A percentile compares a stretch with the other conserved stretches of the same genome.
Conservation (phyloP, 345 rosid genomes). For the Streptanthus diversifolius region DNA sequence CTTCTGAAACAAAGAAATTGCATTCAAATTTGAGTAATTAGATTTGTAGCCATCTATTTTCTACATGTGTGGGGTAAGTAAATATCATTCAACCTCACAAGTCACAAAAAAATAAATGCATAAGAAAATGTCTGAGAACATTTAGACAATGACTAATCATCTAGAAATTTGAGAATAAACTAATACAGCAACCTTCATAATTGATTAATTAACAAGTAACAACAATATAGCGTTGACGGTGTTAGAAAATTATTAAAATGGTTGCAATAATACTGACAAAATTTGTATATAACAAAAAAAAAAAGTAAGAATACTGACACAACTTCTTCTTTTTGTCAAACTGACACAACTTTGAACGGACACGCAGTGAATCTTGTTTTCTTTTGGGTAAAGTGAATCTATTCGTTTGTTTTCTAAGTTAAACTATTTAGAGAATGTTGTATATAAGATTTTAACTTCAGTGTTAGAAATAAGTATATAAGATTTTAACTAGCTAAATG, state of each 20-base stretch:
- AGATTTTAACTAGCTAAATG: too few relatives aligned
- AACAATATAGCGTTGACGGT: not conserved
- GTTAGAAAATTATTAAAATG: not conserved
- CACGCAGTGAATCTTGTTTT: not conserved
- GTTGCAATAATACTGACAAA: constrained; percentile 12
- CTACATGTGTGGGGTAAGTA: not conserved
- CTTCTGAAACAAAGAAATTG: not conserved
- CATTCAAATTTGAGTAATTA: not conserved
- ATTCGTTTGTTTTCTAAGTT: not conserved
- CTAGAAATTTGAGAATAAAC: not conserved
- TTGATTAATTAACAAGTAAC: not conserved
- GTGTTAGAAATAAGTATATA: too few relatives aligned
- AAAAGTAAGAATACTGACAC: constrained; percentile 18
- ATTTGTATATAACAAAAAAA: too few relatives aligned
- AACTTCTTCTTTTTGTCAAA: not conserved
- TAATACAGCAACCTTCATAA: constrained; percentile 2
- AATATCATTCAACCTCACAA: not conserved
- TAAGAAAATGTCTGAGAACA: not conserved
- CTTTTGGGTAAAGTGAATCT: not conserved
- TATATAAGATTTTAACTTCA: not conserved
- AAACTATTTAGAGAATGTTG: not conserved
- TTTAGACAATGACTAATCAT: not conserved
- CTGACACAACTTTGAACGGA: constrained; percentile 7
- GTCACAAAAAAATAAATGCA: not conserved
- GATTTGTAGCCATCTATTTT: not conserved